Conservation (phyloP, 1,139 yeast species). For the Geotrichum histeridarum region DNA sequence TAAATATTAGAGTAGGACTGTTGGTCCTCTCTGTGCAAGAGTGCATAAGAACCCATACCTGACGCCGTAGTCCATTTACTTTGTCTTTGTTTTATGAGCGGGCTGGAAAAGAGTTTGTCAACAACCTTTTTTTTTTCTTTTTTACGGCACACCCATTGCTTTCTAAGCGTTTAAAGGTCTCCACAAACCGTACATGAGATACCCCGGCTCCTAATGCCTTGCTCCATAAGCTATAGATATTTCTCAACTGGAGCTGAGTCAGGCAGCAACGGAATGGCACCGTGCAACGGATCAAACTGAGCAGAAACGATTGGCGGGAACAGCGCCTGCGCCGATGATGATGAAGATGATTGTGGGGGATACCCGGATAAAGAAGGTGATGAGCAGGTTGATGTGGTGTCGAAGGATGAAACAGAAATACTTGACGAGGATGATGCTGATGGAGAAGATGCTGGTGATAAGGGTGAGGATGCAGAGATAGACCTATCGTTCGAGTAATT, state of each 20-base stretch:
- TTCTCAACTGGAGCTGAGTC: constrained; percentile 19
- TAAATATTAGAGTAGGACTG: no score
- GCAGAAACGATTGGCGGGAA: constrained; percentile 27
- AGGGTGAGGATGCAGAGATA: background rate
- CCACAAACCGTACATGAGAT: no score
- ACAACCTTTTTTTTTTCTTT: no score
- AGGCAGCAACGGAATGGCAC: constrained; percentile 28
- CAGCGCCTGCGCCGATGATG: constrained; percentile 3
- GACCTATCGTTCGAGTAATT: background rate
- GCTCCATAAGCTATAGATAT: background rate
- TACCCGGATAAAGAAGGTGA: background rate
- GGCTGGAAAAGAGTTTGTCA: no score
- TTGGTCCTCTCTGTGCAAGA: no score
- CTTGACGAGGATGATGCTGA: background rate
- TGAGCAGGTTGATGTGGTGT: background rate
- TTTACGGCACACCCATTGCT: no score
- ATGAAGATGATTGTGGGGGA: background rate
- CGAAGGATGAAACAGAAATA: background rate
- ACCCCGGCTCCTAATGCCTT: no score
- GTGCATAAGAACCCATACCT: no score
- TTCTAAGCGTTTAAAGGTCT: no score
- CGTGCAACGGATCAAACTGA: constrained; percentile 23
- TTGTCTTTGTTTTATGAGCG: no score
- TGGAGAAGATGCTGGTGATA: background rate
- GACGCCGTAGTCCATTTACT: no score